These are phyloP conservation scores for Hypomyces rosellus DNA, from an alignment of 2,329 filamentous ascomycete species.

Conservation along the genomic window DNA sequence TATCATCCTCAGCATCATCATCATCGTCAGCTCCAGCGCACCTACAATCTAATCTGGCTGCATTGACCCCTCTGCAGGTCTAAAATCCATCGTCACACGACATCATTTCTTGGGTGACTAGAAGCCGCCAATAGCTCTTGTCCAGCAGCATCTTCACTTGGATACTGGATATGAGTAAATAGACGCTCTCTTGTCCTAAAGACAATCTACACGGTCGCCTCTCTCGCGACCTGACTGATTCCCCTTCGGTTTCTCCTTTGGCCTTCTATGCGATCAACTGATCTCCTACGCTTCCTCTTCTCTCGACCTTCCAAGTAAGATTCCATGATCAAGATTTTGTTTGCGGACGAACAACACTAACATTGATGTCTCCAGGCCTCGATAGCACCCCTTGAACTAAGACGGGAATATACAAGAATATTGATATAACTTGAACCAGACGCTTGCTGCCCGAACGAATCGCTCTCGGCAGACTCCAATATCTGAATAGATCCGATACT, in stretches of 20 bases:
- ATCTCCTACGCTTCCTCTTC: conserved; percentile 87
- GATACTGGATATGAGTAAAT: conserved; percentile 10
- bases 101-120: background rate
- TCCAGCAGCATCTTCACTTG: background rate
- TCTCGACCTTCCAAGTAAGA: conserved; percentile 82
- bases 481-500: conserved; percentile 71
- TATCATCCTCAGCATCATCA: background rate
- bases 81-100: conserved; percentile 1
- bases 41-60: too few species aligned
- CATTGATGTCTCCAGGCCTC: conserved; percentile 37
- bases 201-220: conserved; percentile 15
- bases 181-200: conserved; percentile 21
- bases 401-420: background rate
- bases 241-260: conserved; percentile 19
- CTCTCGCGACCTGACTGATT: conserved; percentile 3
- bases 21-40: background rate
- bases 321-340: background rate
- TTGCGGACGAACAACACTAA: background rate
- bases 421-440: conserved; percentile 13
- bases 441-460: conserved; percentile 10
- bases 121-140: conserved; percentile 5
- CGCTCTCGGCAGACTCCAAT: conserved; percentile 16
- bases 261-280: conserved; percentile 83
- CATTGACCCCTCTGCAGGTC: background rate
- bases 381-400: conserved; percentile 48